Base-by-base conservation (phyloP, 129 eudicot species). In the Escallonia rubra region DNA sequence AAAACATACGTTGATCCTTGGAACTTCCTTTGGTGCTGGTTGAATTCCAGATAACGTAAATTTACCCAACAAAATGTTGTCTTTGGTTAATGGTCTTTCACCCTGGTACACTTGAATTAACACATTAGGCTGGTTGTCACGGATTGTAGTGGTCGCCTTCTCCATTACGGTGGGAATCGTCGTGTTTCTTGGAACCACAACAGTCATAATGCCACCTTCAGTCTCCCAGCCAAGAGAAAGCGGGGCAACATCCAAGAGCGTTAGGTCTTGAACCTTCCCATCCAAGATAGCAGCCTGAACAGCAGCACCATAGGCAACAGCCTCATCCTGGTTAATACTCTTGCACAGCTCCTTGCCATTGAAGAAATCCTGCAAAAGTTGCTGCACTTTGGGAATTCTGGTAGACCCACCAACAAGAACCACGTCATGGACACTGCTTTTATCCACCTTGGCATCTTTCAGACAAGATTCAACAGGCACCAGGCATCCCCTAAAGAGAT, bases 361-460 rank as follows among this genome's bases (percentile, higher is more conserved):
- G 16, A 74, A 73, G 39, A 57, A 73, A 16, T 73, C 78, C 51
- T 73, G 60, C 47, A 73, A 41, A 7, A 73, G 11, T 41, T 74
- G 73, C 50, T 74, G 73, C 2, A 74, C 73, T 67, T 66, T 74
- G 4, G 73, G 78, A n/a, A 74, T 66, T 16, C 78, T 34, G 41
- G 68, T 59, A 4, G 73, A 74, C 6, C 78, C 78, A 16, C 78
- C 78, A 2, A 66, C 78, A 4, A 74, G 72, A 3, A 75, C 74
- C 7, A 75, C 75, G 9, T 75, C 79, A n/a, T 75, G 64, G 4
- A 75, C 57, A 6, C 46, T 50, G 63, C 67, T 65, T 50, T 77
- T 77, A 43, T 77, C 76, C 81, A 77, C 71, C 64, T 77, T 77
- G 4, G 79, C 79, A 61, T 75, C 79, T 59, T 56, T 43, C 59